Conservation (phyloP, 1,284 basidiomycete genomes). For the Melampsora americana region DNA sequence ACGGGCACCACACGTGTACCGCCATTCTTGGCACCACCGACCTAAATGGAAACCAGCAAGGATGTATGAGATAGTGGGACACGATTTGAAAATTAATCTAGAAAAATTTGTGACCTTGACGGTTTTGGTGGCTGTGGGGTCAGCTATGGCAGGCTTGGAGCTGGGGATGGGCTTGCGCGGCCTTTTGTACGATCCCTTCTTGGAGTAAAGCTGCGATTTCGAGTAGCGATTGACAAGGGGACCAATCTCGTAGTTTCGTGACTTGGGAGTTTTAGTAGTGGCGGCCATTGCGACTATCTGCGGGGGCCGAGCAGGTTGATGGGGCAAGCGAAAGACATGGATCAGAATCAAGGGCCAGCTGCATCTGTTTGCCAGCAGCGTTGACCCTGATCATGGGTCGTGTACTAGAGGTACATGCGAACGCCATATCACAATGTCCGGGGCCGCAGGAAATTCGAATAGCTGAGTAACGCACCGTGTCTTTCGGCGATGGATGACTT, state of each 20-base stretch:
- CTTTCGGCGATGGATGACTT: no score
- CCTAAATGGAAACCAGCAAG: slow-evolving; percentile 52
- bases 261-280: slow-evolving; percentile 20
- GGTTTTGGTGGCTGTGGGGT: slow-evolving; percentile 62
- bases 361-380: slow-evolving; percentile 44
- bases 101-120: slow-evolving; percentile 58
- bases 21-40: slow-evolving; percentile 89
- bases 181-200: slow-evolving; percentile 67
- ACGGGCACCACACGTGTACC: slow-evolving; percentile 79
- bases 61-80: background rate
- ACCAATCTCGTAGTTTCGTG: slow-evolving; percentile 81
- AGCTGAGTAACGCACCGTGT: no score
- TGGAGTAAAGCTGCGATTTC: slow-evolving; percentile 72
- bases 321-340: background rate
- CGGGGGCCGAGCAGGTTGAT: background rate
- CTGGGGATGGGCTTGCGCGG: slow-evolving; percentile 56
- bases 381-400: slow-evolving; percentile 28
- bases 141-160: slow-evolving; percentile 69
- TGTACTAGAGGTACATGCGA: background rate
- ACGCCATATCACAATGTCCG: no score
- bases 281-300: slow-evolving; percentile 20
- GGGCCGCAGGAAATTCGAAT: no score
- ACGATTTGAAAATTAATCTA: slow-evolving; percentile 65
- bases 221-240: slow-evolving; percentile 79
- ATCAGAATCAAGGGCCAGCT: slow-evolving; percentile 44